These are phyloP conservation scores for Backusella macrospora DNA, from an alignment of 192 early-diverging fungal species.

Conservation along the genomic window DNA sequence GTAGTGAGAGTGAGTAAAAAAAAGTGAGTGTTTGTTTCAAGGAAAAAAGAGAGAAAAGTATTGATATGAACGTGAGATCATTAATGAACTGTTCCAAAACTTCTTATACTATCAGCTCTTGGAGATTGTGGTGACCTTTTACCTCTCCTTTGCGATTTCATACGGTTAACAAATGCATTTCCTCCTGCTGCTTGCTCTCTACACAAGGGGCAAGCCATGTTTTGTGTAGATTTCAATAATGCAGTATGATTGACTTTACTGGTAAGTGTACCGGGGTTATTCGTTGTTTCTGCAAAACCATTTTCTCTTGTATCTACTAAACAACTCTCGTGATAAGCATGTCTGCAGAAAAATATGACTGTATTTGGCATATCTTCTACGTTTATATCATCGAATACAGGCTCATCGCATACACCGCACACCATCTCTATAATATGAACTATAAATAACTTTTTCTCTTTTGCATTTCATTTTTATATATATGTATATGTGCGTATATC, in stretches of 20 bases:
- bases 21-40: too few species aligned
- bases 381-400: constrained; percentile 45
- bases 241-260: constrained; percentile 56
- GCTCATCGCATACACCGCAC: constrained; percentile 52
- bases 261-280: constrained; percentile 29
- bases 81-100: constrained; percentile 28
- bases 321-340: constrained; percentile 86
- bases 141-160: constrained; percentile 30
- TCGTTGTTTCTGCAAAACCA: constrained; percentile 42
- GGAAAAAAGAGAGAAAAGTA: background rate
- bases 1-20: too few species aligned
- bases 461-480: background rate
- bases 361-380: constrained; percentile 41
- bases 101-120: constrained; percentile 26
- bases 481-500: too few species aligned
- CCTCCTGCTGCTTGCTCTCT: constrained; percentile 48
- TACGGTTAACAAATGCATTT: constrained; percentile 42
- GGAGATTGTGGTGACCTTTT: constrained; percentile 5
- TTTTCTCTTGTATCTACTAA: constrained; percentile 54
- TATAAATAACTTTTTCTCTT: constrained; percentile 14
- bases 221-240: constrained; percentile 45
- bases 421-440: constrained; percentile 41
- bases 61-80: background rate
- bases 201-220: constrained; percentile 55
- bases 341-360: constrained; percentile 91